These are phyloP conservation scores for Darksidea phi DNA, from an alignment of 495 filamentous ascomycete genomes.

Conservation along the genomic window DNA sequence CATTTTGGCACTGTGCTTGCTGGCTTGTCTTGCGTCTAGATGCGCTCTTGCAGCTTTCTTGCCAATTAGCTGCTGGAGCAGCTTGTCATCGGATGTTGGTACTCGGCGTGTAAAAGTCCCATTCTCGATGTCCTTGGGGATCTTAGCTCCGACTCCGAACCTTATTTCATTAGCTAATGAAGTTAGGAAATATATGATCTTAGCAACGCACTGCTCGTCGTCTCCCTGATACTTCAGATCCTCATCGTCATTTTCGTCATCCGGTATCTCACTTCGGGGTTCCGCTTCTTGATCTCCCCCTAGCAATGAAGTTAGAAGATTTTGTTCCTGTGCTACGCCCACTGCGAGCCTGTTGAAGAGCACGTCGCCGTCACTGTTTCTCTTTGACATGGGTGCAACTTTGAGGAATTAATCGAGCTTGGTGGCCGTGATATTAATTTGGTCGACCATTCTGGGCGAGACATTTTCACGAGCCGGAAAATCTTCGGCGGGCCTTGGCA, in stretches of 20 bases:
- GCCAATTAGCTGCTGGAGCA: constrained; percentile 50
- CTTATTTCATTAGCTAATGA: constrained; percentile 31
- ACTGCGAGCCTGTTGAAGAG: constrained; percentile 49
- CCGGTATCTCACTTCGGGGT: constrained; percentile 35
- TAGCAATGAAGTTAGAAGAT: constrained; percentile 51
- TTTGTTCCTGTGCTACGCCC: constrained; percentile 47
- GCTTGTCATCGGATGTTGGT: constrained; percentile 44
- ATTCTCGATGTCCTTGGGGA: constrained; percentile 44
- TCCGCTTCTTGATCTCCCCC: constrained; percentile 50
- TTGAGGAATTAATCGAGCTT: constrained; percentile 12
- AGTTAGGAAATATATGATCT: too few species aligned
- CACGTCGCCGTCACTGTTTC: constrained; percentile 44
- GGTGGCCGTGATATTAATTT: constrained; percentile 30
- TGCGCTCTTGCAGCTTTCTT: constrained; percentile 40
- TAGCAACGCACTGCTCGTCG: constrained; percentile 38
- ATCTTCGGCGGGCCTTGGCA: constrained; percentile 30
- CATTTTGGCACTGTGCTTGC: constrained; percentile 30
- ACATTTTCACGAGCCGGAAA: constrained; percentile 30
- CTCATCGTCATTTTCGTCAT: constrained; percentile 48
- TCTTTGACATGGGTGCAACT: constrained; percentile 24
- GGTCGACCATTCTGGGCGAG: background rate
- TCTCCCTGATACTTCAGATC: constrained; percentile 29
- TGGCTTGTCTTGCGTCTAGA: constrained; percentile 31
- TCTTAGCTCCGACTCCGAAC: constrained; percentile 48
- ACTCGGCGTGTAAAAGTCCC: constrained; percentile 43